phyloP scores from a whole-genome alignment of 495 filamentous ascomycete species.

The Acidomyces sp. region DNA sequence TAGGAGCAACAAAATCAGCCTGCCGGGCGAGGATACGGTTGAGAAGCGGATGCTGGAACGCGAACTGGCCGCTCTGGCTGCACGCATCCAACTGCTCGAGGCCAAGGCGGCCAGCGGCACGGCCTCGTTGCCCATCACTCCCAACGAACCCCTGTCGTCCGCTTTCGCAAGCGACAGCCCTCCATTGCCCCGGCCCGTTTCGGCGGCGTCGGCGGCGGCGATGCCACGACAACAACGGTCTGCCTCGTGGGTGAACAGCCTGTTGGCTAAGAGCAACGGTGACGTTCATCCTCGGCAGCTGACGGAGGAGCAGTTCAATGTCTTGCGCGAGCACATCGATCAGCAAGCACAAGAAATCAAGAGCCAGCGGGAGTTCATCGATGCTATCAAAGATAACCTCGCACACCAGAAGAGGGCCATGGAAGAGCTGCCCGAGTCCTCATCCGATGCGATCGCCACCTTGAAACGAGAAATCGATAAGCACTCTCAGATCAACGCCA shows the following conservation, averaged over 20 bases:
- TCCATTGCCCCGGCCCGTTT: constrained; percentile 1
- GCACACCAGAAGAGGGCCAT: constrained; percentile 31
- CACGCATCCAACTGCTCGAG: constrained; percentile 36
- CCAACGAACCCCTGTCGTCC: constrained; percentile 26
- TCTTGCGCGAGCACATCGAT: constrained; percentile 37
- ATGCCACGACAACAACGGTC: constrained; percentile 21
- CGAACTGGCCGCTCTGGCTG: constrained; percentile 34
- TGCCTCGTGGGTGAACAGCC: constrained; percentile 30
- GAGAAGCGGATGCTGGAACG: constrained; percentile 35
- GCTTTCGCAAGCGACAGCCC: constrained; percentile 23
- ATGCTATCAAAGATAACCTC: constrained; percentile 27
- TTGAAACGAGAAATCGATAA: constrained; percentile 89
- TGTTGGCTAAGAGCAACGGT: constrained; percentile 25
- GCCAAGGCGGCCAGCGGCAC: constrained; percentile 31
- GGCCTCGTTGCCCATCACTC: constrained; percentile 29
- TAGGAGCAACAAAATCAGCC: constrained; percentile 22
- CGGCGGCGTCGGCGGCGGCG: constrained; percentile 8
- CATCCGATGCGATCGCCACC: constrained; percentile 51
- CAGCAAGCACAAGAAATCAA: constrained; percentile 40
- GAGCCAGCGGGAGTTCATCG: constrained; percentile 47
- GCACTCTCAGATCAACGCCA: constrained; percentile 94
- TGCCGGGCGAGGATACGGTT: constrained; percentile 35
- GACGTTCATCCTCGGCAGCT: constrained; percentile 22
- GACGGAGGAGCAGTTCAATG: constrained; percentile 34
- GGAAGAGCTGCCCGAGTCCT: constrained; percentile 26